Evolutionary conservation across 1,284 basidiomycete species (phyloP), one percentile per base, ranked within the genome.

Genomic region (Dichomitus squalens): DNA sequence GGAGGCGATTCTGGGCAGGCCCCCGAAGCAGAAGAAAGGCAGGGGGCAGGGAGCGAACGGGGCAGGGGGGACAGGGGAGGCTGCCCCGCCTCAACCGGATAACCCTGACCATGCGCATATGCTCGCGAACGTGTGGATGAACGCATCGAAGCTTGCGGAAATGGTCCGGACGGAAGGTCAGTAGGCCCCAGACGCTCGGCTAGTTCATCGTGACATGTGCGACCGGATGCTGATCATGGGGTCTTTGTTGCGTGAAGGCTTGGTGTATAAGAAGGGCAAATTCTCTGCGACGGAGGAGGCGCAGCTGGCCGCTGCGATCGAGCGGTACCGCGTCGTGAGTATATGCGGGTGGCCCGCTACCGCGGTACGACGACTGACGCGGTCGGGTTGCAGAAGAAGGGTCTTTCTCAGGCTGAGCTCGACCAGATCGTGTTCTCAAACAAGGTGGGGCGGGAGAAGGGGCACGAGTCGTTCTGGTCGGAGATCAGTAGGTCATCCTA

Each of bases 201-300:
- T 35, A 21, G n/a, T 18, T 27, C 23, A 3, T 46, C 23, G 49
- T 38, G n/a, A n/a, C n/a, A n/a, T n/a, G 18, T 56, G 27, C 52
- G 29, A 11, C 20, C 47, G 58, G 31, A 4, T 21, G 51, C 14
- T 54, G 36, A 55, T 33, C 21, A 58, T 59, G 34, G 52, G 49
- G 16, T 69, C n/a, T n/a, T n/a, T 51, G 29, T 27, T 25, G 38
- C 35, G 52, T 51, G 43, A 53, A 93, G 91, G 90, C 29, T 79
- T 93, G 18, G 80, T 89, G 4, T 93, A 89, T 70, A 92, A 89
- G 72, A 91, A 91, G 70, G 92, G 92, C 18, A 91, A 90, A 68
- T 94, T 93, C 66, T 90, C 88, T 16, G 81, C 83, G 1, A 84
- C 84, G 41, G 92, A 94, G 67, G 87, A 87, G 60, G 79, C 83